Percentiles rank a stretch among this genome's conserved stretches.
Conservation (phyloP, 495 filamentous ascomycete species). For the Cladorrhinum samala region DNA sequence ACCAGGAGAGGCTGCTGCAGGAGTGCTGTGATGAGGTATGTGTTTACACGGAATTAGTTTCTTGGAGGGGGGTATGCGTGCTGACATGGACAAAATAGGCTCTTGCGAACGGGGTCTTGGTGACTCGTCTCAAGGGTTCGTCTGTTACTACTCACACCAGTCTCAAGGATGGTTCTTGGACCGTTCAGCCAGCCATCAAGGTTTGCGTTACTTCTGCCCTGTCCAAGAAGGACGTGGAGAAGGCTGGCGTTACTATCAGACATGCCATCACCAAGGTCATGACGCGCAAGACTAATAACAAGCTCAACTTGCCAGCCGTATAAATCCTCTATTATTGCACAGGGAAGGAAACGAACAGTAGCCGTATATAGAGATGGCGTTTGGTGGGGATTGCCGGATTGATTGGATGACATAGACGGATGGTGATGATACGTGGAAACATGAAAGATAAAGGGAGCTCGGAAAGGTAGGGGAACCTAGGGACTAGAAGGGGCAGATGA, state of each 20-base stretch:
- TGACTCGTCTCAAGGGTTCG: conserved; percentile 75
- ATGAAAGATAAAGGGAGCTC: no score
- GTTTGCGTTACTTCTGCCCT: conserved; percentile 82
- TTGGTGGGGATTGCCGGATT: conserved; percentile 1
- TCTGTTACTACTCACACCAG: conserved; percentile 51
- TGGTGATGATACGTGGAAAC: not conserved
- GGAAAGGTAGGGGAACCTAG: no score
- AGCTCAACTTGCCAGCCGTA: conserved; percentile 25
- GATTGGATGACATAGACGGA: not conserved
- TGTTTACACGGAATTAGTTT: no score
- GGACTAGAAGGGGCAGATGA: no score
- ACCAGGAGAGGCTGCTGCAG: conserved; percentile 80
- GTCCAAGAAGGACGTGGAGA: conserved; percentile 90
- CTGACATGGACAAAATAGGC: conserved; percentile 38
- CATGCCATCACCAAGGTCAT: conserved; percentile 92
- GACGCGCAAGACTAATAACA: conserved; percentile 43
- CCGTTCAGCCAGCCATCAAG: conserved; percentile 74
- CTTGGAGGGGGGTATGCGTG: no score
- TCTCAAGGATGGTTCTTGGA: conserved; percentile 56
- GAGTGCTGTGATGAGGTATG: conserved; percentile 91
- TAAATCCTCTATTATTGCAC: not conserved
- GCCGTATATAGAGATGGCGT: no score
- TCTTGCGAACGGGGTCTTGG: conserved; percentile 78
- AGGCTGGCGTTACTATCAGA: conserved; percentile 77
- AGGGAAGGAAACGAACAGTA: not conserved